A percentile compares a stretch with the other conserved stretches of the same genome.
Evolutionary conservation across 1,284 basidiomycete genomes (phyloP).

Genomic region (Apiotrichum veenhuisii): DNA sequence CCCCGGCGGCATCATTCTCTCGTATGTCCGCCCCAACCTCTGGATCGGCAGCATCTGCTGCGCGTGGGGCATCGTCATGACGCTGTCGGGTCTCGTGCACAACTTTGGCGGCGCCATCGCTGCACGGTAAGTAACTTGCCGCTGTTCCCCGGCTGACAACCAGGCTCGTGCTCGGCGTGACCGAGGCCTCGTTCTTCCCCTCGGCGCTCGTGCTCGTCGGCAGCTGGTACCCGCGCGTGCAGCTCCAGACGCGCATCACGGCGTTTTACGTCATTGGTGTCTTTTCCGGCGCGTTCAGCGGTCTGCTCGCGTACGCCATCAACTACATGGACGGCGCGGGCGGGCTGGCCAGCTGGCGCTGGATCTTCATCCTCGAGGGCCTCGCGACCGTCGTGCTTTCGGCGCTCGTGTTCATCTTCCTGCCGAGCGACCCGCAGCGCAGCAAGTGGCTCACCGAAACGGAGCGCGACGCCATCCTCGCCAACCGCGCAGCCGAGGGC

Average conservation of each 20-base stretch:
- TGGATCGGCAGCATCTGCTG: constrained; percentile 1
- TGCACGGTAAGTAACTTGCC: neutral
- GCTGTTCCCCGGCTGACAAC: neutral
- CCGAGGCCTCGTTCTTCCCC: constrained; percentile 33
- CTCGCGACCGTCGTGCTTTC: constrained; percentile 21
- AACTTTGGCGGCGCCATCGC: constrained; percentile 54
- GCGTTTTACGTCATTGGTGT: constrained; percentile 55
- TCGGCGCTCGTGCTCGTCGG: constrained; percentile 18
- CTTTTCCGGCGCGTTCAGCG: constrained; percentile 32
- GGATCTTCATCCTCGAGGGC: constrained; percentile 34
- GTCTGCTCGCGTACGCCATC: constrained; percentile 39
- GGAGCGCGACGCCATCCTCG: constrained; percentile 17
- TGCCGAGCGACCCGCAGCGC: constrained; percentile 20
- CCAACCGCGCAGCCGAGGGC: constrained; percentile 9
- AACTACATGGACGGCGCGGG: constrained; percentile 32
- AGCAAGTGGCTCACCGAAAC: constrained; percentile 19
- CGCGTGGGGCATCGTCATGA: constrained; percentile 34
- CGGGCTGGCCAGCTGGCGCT: constrained; percentile 53
- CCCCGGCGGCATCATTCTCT: constrained; percentile 17
- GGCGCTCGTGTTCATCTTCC: constrained; percentile 16
- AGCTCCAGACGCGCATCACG: constrained; percentile 52
- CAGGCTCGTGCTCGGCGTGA: constrained; percentile 10
- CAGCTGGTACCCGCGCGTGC: constrained; percentile 53
- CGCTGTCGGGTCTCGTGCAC: constrained; percentile 57
- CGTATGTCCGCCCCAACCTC: constrained; percentile 15